Conservation (phyloP, 495 filamentous ascomycete species). For the Penicillium coffeae region DNA sequence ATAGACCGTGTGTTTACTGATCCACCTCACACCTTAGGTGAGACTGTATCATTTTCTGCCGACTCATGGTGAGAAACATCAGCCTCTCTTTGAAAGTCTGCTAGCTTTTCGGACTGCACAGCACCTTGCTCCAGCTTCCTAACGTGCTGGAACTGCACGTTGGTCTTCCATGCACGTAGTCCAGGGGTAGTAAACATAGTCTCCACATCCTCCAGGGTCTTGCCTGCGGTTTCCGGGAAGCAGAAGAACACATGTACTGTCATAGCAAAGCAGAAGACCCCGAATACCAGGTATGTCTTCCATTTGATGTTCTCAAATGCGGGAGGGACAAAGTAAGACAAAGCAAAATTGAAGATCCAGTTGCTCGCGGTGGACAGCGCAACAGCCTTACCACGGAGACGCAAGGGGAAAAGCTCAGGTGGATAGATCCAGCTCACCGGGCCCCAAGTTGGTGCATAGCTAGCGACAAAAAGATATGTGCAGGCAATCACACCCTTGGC, state of each 20-base stretch:
- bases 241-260: conserved; percentile 73
- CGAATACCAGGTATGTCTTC: conserved; percentile 72
- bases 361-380: conserved; percentile 68
- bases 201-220: conserved; percentile 74
- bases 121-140: conserved; percentile 25
- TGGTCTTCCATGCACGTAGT: conserved; percentile 66
- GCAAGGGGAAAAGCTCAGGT: conserved; percentile 63
- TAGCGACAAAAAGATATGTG: conserved; percentile 63
- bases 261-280: conserved; percentile 69
- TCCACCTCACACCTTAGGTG: neutral
- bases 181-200: conserved; percentile 62
- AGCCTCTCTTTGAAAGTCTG: conserved; percentile 13
- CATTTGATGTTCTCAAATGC: conserved; percentile 71
- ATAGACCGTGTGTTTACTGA: too few species aligned
- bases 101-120: conserved; percentile 27
- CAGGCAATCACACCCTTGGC: conserved; percentile 59
- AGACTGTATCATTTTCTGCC: neutral
- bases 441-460: conserved; percentile 58
- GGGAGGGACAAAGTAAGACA: conserved; percentile 73
- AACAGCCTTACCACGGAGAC: conserved; percentile 63
- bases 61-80: neutral
- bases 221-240: conserved; percentile 80
- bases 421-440: conserved; percentile 67
- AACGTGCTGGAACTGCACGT: conserved; percentile 33
- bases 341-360: conserved; percentile 79